phyloP scores from a whole-genome alignment of 2,329 filamentous ascomycete genomes.

The Colletotrichum cereale region DNA sequence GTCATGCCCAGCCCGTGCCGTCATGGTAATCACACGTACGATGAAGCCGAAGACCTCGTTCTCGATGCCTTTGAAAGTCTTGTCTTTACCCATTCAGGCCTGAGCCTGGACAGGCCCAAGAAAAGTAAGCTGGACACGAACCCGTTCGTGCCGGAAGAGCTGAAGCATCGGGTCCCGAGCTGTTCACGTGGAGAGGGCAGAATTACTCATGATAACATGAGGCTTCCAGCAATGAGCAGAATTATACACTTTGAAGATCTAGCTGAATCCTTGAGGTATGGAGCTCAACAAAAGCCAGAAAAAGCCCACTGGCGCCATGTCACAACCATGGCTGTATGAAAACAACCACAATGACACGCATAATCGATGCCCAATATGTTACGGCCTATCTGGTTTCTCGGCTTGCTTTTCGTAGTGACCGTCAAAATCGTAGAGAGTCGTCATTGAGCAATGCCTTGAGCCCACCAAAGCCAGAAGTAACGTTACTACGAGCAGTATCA shows the following conservation, averaged over 20 bases:
- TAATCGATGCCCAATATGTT: not conserved
- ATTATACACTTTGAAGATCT: too few species aligned
- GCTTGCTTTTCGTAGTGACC: not conserved
- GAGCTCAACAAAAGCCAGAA: not conserved
- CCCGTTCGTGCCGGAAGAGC: conserved; percentile 67
- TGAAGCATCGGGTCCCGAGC: not conserved
- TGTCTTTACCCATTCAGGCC: conserved; percentile 57
- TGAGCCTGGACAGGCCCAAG: conserved; percentile 64
- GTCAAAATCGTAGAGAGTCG: conserved; percentile 30
- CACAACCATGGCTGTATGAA: not conserved
- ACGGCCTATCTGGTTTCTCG: not conserved
- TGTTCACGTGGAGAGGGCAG: not conserved
- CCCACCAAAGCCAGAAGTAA: conserved; percentile 35
- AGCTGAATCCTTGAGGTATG: not conserved
- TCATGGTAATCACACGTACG: conserved; percentile 36
- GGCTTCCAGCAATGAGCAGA: not conserved
- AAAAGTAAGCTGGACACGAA: conserved; percentile 68
- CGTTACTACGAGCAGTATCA: not conserved
- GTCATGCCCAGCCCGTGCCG: not conserved
- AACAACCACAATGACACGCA: not conserved
- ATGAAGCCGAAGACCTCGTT: conserved; percentile 36
- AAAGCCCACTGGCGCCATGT: not conserved
- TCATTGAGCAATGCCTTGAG: conserved; percentile 31
- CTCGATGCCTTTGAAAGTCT: conserved; percentile 36
- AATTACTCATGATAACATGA: not conserved